Evolutionary conservation across 2,329 filamentous ascomycete species (phyloP).

Genomic region (Teratosphaeriaceae sp.): DNA sequence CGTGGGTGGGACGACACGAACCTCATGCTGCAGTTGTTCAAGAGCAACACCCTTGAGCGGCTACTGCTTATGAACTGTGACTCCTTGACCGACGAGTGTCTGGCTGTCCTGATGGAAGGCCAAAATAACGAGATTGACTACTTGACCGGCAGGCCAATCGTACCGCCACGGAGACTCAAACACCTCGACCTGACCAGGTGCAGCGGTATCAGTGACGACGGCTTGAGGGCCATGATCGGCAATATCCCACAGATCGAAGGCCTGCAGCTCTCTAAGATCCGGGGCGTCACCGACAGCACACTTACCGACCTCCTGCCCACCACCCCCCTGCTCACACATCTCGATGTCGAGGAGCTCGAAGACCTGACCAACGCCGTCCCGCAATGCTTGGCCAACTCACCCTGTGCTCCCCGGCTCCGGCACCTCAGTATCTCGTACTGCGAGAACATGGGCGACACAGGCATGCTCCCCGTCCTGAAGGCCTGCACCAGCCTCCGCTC

Average conservation of each 20-base stretch:
- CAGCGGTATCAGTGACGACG: slow-evolving; percentile 61
- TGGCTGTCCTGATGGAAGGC: slow-evolving; percentile 71
- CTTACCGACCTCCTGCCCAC: slow-evolving; percentile 68
- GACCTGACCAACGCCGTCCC: slow-evolving; percentile 69
- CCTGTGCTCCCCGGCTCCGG: slow-evolving; percentile 63
- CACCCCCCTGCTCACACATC: slow-evolving; percentile 69
- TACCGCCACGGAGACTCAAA: slow-evolving; percentile 69
- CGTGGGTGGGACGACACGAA: slow-evolving; percentile 68
- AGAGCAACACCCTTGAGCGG: slow-evolving; percentile 74
- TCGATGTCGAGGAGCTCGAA: slow-evolving; percentile 83
- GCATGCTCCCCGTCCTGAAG: slow-evolving; percentile 77
- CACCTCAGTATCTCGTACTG: slow-evolving; percentile 89
- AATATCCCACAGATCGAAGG: slow-evolving; percentile 75
- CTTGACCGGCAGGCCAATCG: slow-evolving; percentile 67
- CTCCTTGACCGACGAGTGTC: slow-evolving; percentile 66
- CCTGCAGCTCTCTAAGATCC: slow-evolving; percentile 73
- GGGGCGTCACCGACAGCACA: slow-evolving; percentile 64
- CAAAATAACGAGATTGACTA: slow-evolving; percentile 70
- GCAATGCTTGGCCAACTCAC: slow-evolving; percentile 66
- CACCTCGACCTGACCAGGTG: slow-evolving; percentile 84
- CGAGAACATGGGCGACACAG: slow-evolving; percentile 73
- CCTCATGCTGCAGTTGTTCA: slow-evolving; percentile 68
- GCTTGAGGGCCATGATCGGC: slow-evolving; percentile 64
- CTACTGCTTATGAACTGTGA: slow-evolving; percentile 74
- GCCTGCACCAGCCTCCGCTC: slow-evolving; percentile 62